Evolutionary conservation across 2,329 filamentous ascomycete species (phyloP).

Genomic region (Tolypocladium capitatum): DNA sequence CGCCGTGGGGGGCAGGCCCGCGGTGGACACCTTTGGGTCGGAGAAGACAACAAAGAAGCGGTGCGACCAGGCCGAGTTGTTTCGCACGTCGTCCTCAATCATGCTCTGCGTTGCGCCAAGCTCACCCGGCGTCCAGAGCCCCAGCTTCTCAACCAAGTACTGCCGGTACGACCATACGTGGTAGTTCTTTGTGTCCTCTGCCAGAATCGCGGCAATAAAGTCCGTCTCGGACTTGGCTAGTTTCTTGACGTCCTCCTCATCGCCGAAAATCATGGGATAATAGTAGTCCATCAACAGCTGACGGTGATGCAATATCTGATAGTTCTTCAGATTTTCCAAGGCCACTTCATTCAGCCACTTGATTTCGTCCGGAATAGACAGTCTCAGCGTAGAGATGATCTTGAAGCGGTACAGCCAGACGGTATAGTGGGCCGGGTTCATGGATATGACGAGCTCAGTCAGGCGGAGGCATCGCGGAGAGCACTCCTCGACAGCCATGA

Average conservation of each 20-base stretch:
- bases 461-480: slow-evolving; percentile 65
- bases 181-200: slow-evolving; percentile 88
- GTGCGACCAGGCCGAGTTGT: slow-evolving; percentile 97
- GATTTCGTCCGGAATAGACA: slow-evolving; percentile 59
- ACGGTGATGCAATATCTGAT: slow-evolving; percentile 86
- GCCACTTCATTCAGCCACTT: slow-evolving; percentile 78
- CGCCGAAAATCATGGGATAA: slow-evolving; percentile 46
- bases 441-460: slow-evolving; percentile 76
- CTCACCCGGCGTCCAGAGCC: slow-evolving; percentile 59
- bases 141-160: slow-evolving; percentile 49
- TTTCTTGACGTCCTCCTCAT: slow-evolving; percentile 37
- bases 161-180: slow-evolving; percentile 97
- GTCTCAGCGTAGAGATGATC: slow-evolving; percentile 54
- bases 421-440: slow-evolving; percentile 97
- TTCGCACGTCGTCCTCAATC: slow-evolving; percentile 70
- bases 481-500: slow-evolving; percentile 82
- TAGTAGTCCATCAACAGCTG: slow-evolving; percentile 51
- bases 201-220: slow-evolving; percentile 72
- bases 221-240: slow-evolving; percentile 54
- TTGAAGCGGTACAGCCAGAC: slow-evolving; percentile 93
- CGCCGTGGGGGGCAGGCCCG: slow-evolving; percentile 33
- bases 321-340: slow-evolving; percentile 83
- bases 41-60: slow-evolving; percentile 85
- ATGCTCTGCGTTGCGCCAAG: slow-evolving; percentile 57
- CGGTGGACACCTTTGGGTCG: slow-evolving; percentile 37